Base-by-base conservation (phyloP, 768 basidiomycete species). In the Mycena rebaudengoi region DNA sequence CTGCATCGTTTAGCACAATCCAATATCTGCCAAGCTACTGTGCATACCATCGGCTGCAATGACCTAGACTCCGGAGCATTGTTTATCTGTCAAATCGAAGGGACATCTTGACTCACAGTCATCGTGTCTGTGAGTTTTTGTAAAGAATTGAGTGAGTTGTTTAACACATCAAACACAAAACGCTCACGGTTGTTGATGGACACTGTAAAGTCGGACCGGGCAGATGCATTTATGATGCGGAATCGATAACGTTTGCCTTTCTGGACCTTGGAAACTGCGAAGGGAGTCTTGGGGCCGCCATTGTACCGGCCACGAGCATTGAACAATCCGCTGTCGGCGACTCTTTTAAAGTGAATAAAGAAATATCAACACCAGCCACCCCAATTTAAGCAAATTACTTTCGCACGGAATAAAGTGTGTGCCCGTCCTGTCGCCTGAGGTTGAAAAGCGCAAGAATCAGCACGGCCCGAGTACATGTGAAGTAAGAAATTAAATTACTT, bases 161-260 rank as follows among this genome's bases (percentile, higher is more conserved):
- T 16, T 0, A 23, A 4, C 26, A 13, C 2, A 14, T n/a, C 10
- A 2, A 44, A 7, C 13, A 1, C n/a, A 30, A 3, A 5, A 25
- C 14, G 40, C 48, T 73, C 16, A 64, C 63, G 63, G 44, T 59
- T 59, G 37, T 64, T 57, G 23, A 64, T 48, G 0, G 78, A 72
- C 65, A 82, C 78, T 37, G 68, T 68, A 66, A 78, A 81, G 61
- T 70, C 70, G 16, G 62, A 45, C 16, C 74, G 68, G 53, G 82
- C 82, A 28, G 79, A 76, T 13, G 70, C 74, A 44, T 70, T 68
- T 52, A 84, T 58, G 11, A 83, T 12, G 12, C 82, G 80, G 70
- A 83, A 80, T 23, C 82, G 80, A 59, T 82, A 83, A 16, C 81
- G 69, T 28, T 59, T 56, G 10, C 74, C 74, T 0, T n/a, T 51